Base-by-base conservation (phyloP, 768 basidiomycete genomes). In the Lepiota venenata region DNA sequence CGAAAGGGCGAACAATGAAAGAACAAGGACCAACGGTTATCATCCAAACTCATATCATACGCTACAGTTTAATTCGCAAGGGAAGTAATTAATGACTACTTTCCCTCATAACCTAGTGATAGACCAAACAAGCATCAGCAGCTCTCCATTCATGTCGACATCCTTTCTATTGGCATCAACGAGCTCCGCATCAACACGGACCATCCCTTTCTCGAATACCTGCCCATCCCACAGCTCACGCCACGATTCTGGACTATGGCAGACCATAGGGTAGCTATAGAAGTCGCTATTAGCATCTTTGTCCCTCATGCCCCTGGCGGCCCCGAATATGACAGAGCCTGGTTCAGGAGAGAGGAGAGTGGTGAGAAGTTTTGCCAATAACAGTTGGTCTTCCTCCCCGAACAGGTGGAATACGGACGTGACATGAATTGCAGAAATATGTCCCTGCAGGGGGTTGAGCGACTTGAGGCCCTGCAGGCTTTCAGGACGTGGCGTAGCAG, bases 341-440 rank as follows among this genome's bases (percentile, higher is more conserved):
- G 65, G 63, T n/a, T 61, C 50, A 0, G 73, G 68, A 16, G 69
- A 66, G 22, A 74, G 68, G 6, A 74, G 56, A 0, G 68, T 57
- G 5, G 67, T 67, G 3, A 73, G 58, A 2, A 59, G 64, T 11
- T 57, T 64, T 2, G 71, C 73, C 4, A 72, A 57, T 37, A 64
- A 32, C 15, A 62, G 50, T 52, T 74, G 72, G 10, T 61, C 46
- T 11, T 67, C 63, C 52, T 73, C 69, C 9, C 59, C 49, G 59
- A 73, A 73, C 5, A 74, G 60, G 47, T 74, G 73, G 58, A 74
- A 74, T 50, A 74, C 66, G 8, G 67, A 60, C 8, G 70, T 68
- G 15, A 67, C 62, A 52, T 73, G 70, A 43, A 87, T 79, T 11
- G 69, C 79, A 7, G 81, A 74, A 32, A 82, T 66, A 10, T 73